A percentile compares a stretch with the other conserved stretches of the same genome.
These are phyloP conservation scores for Psilocybe tampanensis DNA, from an alignment of 768 basidiomycete species.

Conservation along the genomic window DNA sequence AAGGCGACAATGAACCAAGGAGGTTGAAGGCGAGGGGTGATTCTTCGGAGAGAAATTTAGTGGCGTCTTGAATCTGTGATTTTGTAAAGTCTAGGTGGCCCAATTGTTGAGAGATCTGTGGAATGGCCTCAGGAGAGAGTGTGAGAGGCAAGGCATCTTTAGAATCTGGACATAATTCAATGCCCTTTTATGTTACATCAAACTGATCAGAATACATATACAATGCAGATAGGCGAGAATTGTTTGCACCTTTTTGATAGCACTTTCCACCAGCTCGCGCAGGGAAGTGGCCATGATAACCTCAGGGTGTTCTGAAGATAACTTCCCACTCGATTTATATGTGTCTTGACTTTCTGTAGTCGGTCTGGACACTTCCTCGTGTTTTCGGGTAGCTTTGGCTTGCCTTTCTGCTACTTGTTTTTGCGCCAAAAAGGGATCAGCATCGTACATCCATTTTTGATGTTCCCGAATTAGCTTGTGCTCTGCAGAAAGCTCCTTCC, in stretches of 20 bases:
- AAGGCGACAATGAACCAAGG: slow-evolving; percentile 55
- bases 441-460: slow-evolving; percentile 84
- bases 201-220: slow-evolving; percentile 10
- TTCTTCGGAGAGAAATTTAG: slow-evolving; percentile 57
- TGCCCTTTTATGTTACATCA: slow-evolving; percentile 38
- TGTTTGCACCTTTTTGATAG: slow-evolving; percentile 67
- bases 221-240: not conserved
- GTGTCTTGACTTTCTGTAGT: slow-evolving; percentile 15
- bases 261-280: slow-evolving; percentile 79
- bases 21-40: slow-evolving; percentile 66
- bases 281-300: slow-evolving; percentile 81
- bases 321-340: slow-evolving; percentile 26
- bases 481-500: slow-evolving; percentile 73
- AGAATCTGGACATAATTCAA: slow-evolving; percentile 53
- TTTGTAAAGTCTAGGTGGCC: slow-evolving; percentile 66
- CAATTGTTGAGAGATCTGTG: slow-evolving; percentile 56
- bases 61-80: slow-evolving; percentile 51
- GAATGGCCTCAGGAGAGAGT: slow-evolving; percentile 44
- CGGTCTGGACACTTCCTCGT: slow-evolving; percentile 31
- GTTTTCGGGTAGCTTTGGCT: slow-evolving; percentile 51
- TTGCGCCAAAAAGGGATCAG: slow-evolving; percentile 82
- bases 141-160: slow-evolving; percentile 32
- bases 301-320: slow-evolving; percentile 60
- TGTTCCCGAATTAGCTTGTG: slow-evolving; percentile 71
- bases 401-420: slow-evolving; percentile 70